Conservation (phyloP, 208 protist genomes). For the Histomonas meleagridis region DNA sequence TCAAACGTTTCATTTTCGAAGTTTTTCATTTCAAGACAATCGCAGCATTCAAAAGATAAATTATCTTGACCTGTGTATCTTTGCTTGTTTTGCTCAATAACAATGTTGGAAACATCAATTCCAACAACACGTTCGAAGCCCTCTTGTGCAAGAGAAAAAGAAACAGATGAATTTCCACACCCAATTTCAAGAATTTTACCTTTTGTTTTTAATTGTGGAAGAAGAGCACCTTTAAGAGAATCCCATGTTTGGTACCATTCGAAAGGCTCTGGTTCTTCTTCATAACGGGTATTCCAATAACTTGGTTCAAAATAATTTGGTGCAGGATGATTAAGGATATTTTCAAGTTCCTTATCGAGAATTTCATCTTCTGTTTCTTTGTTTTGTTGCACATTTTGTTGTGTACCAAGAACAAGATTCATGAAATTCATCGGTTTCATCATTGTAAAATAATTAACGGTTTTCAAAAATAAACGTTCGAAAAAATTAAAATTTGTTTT, state of each 20-base stretch:
- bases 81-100: neutral
- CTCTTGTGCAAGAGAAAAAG: neutral
- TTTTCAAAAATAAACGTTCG: too few relatives aligned
- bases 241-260: neutral
- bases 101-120: neutral
- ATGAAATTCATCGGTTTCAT: too few relatives aligned
- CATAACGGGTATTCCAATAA: conserved; percentile 1
- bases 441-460: too few relatives aligned
- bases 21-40: neutral
- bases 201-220: neutral
- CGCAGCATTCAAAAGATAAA: neutral
- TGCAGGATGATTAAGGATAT: neutral
- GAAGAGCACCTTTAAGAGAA: neutral
- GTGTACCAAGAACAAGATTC: too few relatives aligned
- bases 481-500: too few relatives aligned
- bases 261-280: neutral
- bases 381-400: too few relatives aligned
- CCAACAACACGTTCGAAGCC: conserved; percentile 6
- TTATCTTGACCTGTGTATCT: neutral
- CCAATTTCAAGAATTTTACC: neutral
- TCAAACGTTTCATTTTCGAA: neutral
- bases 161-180: neutral
- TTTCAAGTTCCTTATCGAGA: conserved; percentile 1
- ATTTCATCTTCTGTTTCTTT: too few relatives aligned
- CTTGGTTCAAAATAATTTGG: neutral